Percentiles rank a stretch among this genome's conserved stretches.
Evolutionary conservation across 331 rosid genomes (phyloP).

Genomic region (Malus hybrid): DNA sequence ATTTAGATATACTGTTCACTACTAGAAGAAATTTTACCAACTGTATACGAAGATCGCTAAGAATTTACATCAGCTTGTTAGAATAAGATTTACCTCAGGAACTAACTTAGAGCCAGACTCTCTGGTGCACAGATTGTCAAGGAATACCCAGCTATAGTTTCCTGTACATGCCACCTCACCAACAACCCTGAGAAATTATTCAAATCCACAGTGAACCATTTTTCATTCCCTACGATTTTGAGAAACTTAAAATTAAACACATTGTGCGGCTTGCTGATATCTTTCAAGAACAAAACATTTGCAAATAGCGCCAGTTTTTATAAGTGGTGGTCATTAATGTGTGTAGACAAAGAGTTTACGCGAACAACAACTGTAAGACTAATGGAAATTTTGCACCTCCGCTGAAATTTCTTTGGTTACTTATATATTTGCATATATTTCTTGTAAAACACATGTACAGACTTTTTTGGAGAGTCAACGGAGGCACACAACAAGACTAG

Average conservation of each 20-base stretch:
- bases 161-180: conserved; percentile 68
- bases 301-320: neutral
- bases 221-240: neutral
- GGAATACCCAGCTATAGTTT: conserved; percentile 55
- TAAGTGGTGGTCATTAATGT: neutral
- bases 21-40: neutral
- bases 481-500: neutral
- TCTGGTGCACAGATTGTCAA: conserved; percentile 29
- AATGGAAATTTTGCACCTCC: neutral
- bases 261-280: neutral
- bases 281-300: neutral
- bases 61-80: conserved; percentile 3
- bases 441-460: neutral
- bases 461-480: neutral
- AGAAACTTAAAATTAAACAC: neutral
- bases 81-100: conserved; percentile 44
- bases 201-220: conserved; percentile 1
- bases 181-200: conserved; percentile 44
- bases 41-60: neutral
- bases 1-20: neutral
- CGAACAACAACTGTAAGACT: no score
- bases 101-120: conserved; percentile 16
- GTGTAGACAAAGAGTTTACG: no score
- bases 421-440: neutral
- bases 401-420: neutral